Evolutionary conservation across 176 grass and related monocot species (phyloP).

Genomic region (Aechmea fasciata): DNA sequence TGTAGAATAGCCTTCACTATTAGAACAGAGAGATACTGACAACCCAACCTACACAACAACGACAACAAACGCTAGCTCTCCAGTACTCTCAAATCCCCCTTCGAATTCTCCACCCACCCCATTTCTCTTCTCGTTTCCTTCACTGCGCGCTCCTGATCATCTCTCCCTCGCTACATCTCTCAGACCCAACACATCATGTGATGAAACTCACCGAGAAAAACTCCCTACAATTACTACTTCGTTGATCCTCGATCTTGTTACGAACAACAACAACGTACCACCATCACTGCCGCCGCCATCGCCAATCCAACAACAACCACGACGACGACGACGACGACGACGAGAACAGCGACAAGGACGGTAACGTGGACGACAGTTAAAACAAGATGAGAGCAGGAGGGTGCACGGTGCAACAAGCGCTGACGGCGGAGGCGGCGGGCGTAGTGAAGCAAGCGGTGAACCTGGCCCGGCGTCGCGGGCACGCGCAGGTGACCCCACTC

Average conservation of each 20-base stretch:
- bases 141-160: too few species aligned
- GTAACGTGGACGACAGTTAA: background rate
- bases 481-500: conserved; percentile 88
- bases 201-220: background rate
- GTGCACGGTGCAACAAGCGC: conserved; percentile 78
- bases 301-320: background rate
- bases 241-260: too few species aligned
- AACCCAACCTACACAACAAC: too few species aligned
- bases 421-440: conserved; percentile 52
- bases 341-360: background rate
- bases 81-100: too few species aligned
- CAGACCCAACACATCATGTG: background rate
- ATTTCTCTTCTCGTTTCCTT: background rate
- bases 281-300: background rate
- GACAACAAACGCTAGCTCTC: too few species aligned
- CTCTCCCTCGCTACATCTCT: background rate
- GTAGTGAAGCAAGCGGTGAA: conserved; percentile 64
- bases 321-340: background rate
- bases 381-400: conserved; percentile 58
- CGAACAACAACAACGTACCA: too few species aligned
- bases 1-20: too few species aligned
- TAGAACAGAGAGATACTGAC: too few species aligned
- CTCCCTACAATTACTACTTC: background rate
- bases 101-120: too few species aligned
- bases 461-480: conserved; percentile 59